Evolutionary conservation across 768 basidiomycete genomes (phyloP).

Genomic region (Cystobasidium tubakii): DNA sequence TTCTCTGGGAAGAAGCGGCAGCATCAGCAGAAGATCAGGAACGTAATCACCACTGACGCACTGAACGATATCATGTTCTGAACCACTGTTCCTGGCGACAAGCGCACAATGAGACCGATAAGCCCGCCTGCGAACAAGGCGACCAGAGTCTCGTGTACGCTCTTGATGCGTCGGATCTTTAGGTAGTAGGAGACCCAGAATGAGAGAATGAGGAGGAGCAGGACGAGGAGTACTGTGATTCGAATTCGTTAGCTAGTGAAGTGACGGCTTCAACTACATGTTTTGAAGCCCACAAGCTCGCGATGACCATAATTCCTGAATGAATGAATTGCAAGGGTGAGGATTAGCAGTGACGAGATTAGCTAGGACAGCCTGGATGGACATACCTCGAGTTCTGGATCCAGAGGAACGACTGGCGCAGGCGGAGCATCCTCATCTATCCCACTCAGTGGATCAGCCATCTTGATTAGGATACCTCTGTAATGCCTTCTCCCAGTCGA

Average conservation of each 20-base stretch:
- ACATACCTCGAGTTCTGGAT: conserved; percentile 33
- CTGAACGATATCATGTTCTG: conserved; percentile 74
- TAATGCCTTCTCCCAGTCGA: no score
- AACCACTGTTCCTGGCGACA: conserved; percentile 88
- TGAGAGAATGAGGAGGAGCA: conserved; percentile 80
- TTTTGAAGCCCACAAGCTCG: conserved; percentile 22
- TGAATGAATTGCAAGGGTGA: neutral
- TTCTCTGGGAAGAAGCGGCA: conserved; percentile 77
- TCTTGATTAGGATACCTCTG: neutral
- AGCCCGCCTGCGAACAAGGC: conserved; percentile 60
- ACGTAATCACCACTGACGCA: conserved; percentile 37
- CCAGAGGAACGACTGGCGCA: conserved; percentile 21
- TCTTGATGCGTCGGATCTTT: conserved; percentile 90
- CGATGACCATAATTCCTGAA: conserved; percentile 36
- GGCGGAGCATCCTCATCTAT: conserved; percentile 25
- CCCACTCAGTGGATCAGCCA: conserved; percentile 13
- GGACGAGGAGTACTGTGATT: conserved; percentile 46
- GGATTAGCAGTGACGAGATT: neutral
- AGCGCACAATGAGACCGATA: conserved; percentile 81
- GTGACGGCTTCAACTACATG: neutral
- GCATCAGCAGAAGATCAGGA: conserved; percentile 21
- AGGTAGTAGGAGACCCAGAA: conserved; percentile 96
- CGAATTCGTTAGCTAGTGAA: neutral
- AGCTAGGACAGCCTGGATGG: neutral
- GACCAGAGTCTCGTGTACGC: conserved; percentile 91